phyloP scores from a whole-genome alignment of 306 rosid genomes.

The Rosa persica region DNA sequence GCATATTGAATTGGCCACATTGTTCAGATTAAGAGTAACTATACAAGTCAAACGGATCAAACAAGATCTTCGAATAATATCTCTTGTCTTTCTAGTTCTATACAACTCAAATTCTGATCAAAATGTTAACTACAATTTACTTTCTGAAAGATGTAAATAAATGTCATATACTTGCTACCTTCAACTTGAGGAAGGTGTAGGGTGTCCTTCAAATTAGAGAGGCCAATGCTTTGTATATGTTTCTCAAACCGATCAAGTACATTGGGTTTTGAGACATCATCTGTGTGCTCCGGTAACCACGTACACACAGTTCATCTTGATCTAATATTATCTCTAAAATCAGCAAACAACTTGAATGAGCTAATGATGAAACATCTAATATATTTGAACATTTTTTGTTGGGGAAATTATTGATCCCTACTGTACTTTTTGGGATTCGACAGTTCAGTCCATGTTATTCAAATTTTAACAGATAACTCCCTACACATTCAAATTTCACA shows the following conservation, averaged over 20 bases:
- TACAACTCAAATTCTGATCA: too few species aligned
- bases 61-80: background rate
- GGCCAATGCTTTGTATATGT: conserved; percentile 52
- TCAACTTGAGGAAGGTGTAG: conserved; percentile 77
- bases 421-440: too few species aligned
- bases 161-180: conserved; percentile 36
- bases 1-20: too few species aligned
- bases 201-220: conserved; percentile 52
- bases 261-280: conserved; percentile 42
- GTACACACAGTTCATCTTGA: conserved; percentile 60
- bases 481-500: too few species aligned
- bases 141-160: background rate
- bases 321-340: conserved; percentile 55
- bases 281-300: conserved; percentile 83
- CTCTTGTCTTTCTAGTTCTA: background rate
- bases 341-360: background rate
- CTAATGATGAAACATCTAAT: background rate
- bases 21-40: too few species aligned
- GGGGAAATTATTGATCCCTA: too few species aligned
- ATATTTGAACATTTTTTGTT: background rate
- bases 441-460: too few species aligned
- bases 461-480: too few species aligned
- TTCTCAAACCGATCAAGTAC: conserved; percentile 60
- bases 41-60: background rate
- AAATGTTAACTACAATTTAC: background rate